Percentiles rank a stretch among this genome's conserved stretches.
Evolutionary conservation across 1,139 yeast species (phyloP).

Genomic region (Nadsonia commutata): DNA sequence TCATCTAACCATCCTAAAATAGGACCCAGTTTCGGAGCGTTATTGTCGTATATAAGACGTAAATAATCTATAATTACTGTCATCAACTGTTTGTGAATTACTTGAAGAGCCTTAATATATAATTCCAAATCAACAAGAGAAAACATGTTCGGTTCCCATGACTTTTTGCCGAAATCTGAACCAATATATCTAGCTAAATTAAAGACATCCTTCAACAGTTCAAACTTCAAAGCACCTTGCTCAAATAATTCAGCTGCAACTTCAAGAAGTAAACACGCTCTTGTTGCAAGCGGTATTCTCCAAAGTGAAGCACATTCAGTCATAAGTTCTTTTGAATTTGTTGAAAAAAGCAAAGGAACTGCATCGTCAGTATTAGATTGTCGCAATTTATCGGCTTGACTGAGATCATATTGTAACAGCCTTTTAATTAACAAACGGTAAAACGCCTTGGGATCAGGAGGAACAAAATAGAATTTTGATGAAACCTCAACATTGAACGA

Average conservation of each 20-base stretch:
- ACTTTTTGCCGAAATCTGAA: constrained; percentile 21
- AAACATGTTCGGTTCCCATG: constrained; percentile 34
- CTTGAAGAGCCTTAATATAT: constrained; percentile 37
- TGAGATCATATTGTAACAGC: constrained; percentile 21
- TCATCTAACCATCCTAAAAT: constrained; percentile 36
- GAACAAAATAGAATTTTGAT: constrained; percentile 13
- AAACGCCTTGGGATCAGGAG: constrained; percentile 27
- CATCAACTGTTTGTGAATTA: constrained; percentile 36
- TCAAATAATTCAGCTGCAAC: constrained; percentile 27
- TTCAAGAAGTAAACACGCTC: constrained; percentile 37
- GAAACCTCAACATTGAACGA: constrained; percentile 1
- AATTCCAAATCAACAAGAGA: constrained; percentile 34
- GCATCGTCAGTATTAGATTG: constrained; percentile 17
- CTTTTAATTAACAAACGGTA: constrained; percentile 21
- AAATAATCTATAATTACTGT: constrained; percentile 33
- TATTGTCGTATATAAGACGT: constrained; percentile 32
- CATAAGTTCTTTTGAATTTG: constrained; percentile 31
- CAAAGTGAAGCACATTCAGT: constrained; percentile 39
- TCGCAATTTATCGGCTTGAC: constrained; percentile 15
- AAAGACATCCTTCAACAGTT: constrained; percentile 26
- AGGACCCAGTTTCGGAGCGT: constrained; percentile 52
- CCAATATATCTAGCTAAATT: constrained; percentile 29
- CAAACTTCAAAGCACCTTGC: constrained; percentile 68
- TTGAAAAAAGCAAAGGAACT: constrained; percentile 21
- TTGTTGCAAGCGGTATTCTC: constrained; percentile 42